Conservation (phyloP, 2,329 filamentous ascomycete genomes). For the Diplodia scrobiculata region DNA sequence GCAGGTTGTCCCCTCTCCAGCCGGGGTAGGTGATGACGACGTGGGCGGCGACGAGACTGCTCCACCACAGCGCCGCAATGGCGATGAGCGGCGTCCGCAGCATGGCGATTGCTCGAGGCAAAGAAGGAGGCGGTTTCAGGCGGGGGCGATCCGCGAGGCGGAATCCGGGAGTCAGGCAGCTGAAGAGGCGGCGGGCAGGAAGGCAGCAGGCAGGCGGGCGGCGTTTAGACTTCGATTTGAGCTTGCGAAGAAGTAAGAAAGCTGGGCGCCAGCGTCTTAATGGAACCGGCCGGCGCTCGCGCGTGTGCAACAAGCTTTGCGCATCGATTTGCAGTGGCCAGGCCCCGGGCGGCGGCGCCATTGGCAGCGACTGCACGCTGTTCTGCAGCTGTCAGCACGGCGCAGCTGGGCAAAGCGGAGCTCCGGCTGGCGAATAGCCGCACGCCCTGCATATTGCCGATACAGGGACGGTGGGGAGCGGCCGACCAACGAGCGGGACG, state of each 20-base stretch:
- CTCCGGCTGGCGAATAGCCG: slow-evolving; percentile 22
- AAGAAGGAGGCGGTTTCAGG: background rate
- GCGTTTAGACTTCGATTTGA: slow-evolving; percentile 22
- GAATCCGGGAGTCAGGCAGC: slow-evolving; percentile 12
- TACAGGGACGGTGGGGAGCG: slow-evolving; percentile 17
- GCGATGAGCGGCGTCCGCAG: slow-evolving; percentile 9
- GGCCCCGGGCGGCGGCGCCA: slow-evolving; percentile 17
- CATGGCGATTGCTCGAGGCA: slow-evolving; percentile 9
- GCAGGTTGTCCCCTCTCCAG: slow-evolving; percentile 83
- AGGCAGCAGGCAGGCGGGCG: background rate
- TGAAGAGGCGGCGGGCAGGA: background rate
- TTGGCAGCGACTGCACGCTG: slow-evolving; percentile 20
- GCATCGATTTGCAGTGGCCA: slow-evolving; percentile 27
- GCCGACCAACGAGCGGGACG: slow-evolving; percentile 15
- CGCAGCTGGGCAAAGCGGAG: slow-evolving; percentile 22
- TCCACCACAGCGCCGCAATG: slow-evolving; percentile 35
- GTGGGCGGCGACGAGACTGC: slow-evolving; percentile 62
- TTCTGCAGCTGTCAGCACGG: slow-evolving; percentile 29
- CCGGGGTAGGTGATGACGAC: slow-evolving; percentile 84
- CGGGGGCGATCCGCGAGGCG: slow-evolving; percentile 12
- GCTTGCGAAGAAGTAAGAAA: slow-evolving; percentile 24
- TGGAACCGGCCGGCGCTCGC: slow-evolving; percentile 11
- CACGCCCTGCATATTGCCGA: slow-evolving; percentile 23
- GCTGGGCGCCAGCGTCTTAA: slow-evolving; percentile 29
- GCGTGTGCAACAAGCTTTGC: slow-evolving; percentile 27